These are phyloP conservation scores for Cynanchum wilfordii DNA, from an alignment of 257 asterid genomes.

Conservation along the genomic window DNA sequence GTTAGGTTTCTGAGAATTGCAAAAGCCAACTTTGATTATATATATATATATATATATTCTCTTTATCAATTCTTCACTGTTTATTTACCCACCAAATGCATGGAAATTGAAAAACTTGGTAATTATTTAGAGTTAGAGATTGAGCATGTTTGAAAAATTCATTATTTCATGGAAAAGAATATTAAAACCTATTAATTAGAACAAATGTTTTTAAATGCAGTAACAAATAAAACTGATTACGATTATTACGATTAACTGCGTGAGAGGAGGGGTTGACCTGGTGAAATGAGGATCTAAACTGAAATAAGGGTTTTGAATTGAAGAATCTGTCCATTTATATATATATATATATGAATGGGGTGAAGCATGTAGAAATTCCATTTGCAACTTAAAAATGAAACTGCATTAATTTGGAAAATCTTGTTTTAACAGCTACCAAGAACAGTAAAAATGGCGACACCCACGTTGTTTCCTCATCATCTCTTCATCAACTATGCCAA, in stretches of 20 bases:
- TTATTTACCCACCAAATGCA: background rate
- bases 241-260: too few species aligned
- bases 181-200: too few species aligned
- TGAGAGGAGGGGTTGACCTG: too few species aligned
- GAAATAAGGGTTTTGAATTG: background rate
- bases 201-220: too few species aligned
- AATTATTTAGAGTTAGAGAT: too few species aligned
- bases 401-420: background rate
- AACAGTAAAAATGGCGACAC: slow-evolving; percentile 37
- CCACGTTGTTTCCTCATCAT: slow-evolving; percentile 37
- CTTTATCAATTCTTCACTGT: background rate
- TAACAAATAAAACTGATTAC: too few species aligned
- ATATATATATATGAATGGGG: too few species aligned
- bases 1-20: background rate
- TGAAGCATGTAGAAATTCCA: background rate
- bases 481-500: slow-evolving; percentile 13
- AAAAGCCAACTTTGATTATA: background rate
- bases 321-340: too few species aligned
- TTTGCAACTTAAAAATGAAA: background rate
- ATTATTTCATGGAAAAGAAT: too few species aligned
- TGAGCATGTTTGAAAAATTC: too few species aligned
- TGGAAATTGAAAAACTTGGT: background rate
- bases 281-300: background rate
- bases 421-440: slow-evolving; percentile 9
- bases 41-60: background rate